Evolutionary conservation across 148 eudicot genomes (phyloP), one percentile per base, ranked within the genome.

Genomic region (Dysphania ambrosioides): DNA sequence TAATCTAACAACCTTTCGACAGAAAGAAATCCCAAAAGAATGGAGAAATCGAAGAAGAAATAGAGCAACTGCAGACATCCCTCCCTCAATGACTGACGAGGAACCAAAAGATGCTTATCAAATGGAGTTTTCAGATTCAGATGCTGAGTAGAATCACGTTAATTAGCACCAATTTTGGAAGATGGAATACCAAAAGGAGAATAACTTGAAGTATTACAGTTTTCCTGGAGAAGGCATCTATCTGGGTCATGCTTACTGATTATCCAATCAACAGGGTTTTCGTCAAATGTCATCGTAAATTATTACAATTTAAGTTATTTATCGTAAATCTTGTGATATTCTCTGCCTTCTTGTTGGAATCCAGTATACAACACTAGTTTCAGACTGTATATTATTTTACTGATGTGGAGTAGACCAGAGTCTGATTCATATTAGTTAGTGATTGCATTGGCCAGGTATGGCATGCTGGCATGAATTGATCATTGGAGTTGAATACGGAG

Each of bases 41-140:
- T 81, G 87, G 83, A 92, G 85, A 77, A 84, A 80, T 57, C 83
- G 86, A 51, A 84, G 67, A 60, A 84, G 85, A 79, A 72, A 23
- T 13, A 63, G 68, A 10, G 74, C 87, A 35, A 74, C 73, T 42
- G 82, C 74, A 68, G 89, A 79, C 66, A 18, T 83, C 57, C 99
- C 97, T 58, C 89, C 96, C 64, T 85, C 96, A 31, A 82, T 90
- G 35, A 90, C 96, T 1, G 99, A 95, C 63, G 56, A 29, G 68
- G 88, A 81, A 18, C 97, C 97, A 8, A 88, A 82, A 64, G 83
- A 88, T 83, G 88, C 97, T 62, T 70, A 79, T 70, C 97, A 92
- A 84, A 72, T 85, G 84, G 79, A 86, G 21, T 72, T 90, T 18
- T 84, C 99, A 27, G 99, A 88, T 82, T 87, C 97, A 9, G 97